Evolutionary conservation across 2,329 filamentous ascomycete species (phyloP), one percentile per base, ranked within the genome.

Genomic region (Niveomyces coronatus): DNA sequence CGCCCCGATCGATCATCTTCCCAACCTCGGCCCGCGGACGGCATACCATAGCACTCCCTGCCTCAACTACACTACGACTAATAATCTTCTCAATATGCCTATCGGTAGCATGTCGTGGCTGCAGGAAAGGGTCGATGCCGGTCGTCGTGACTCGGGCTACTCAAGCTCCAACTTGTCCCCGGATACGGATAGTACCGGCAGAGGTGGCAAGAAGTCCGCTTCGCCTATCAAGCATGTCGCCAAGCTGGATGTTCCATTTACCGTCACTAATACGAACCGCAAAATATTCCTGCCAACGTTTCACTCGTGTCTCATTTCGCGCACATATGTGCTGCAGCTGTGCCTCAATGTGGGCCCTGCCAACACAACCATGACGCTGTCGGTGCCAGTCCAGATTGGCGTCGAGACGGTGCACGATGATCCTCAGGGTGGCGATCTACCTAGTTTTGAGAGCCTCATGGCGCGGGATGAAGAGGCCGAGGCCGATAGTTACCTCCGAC

Each of bases 271-370:
- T 8, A 51, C 55, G 19, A 66, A 63, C 53, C 67, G 62, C 49
- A 71, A 67, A 51, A 58, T 65, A 8, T 71, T 75, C 46, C 44
- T 76, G 16, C 73, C 73, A 0, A 70, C 69, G 5, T 77, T 76
- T 49, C 70, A 76, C 56, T 70, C 67, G 8, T 77, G 73, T 57
- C 66, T 76, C 51, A 58, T 64, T 26, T 70, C 69, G 7, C 67
- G 73, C 18, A 64, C 65, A n/a, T 77, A 77, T 52, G 62, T 66
- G 4, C 50, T 76, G 20, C 63, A 66, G 45, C 49, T 76, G 5
- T 60, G 56, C 6, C 42, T 76, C 5, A 60, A 60, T 1, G 57
- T 61, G 3, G 64, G 61, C 13, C 56, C 65, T 7, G 54, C 59
- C 39, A 65, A 58, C 48, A 64, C 59, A 4, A 61, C 56, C 35